phyloP scores from a whole-genome alignment of 306 rosid species.

The Hippophae tibetana region DNA sequence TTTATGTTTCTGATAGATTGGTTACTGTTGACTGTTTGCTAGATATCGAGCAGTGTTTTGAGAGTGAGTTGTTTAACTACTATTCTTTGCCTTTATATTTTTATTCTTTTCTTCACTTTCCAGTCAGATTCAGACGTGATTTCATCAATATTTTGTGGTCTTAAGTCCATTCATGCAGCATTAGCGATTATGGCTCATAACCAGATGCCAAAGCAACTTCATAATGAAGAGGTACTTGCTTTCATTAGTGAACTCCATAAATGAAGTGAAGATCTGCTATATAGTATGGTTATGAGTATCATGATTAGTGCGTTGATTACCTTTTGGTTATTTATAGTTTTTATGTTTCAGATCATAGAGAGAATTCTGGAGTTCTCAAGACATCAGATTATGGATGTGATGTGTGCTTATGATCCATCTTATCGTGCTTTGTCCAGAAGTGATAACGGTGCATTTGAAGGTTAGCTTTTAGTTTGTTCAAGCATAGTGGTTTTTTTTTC shows the following conservation, averaged over 20 bases:
- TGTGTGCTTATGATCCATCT: constrained; percentile 93
- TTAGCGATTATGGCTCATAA: constrained; percentile 72
- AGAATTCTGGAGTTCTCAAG: constrained; percentile 90
- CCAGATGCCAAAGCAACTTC: constrained; percentile 89
- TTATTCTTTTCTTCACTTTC: constrained; percentile 21
- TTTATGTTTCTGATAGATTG: too few relatives aligned
- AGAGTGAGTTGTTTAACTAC: background rate
- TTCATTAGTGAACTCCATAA: background rate
- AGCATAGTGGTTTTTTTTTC: background rate
- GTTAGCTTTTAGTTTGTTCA: constrained; percentile 31
- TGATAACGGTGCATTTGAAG: constrained; percentile 66
- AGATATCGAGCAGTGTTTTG: background rate
- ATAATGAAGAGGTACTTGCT: constrained; percentile 78
- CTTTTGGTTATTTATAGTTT: constrained; percentile 13
- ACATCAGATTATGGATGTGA: constrained; percentile 83
- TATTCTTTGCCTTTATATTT: constrained; percentile 8
- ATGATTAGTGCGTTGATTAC: constrained; percentile 6
- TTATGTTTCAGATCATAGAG: constrained; percentile 62
- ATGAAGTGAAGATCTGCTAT: constrained; percentile 1
- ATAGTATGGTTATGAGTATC: background rate
- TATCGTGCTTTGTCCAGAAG: constrained; percentile 74
- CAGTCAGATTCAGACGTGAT: constrained; percentile 77
- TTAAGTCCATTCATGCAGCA: constrained; percentile 96
- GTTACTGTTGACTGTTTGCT: background rate
- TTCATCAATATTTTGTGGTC: constrained; percentile 62